A percentile compares a stretch with the other conserved stretches of the same genome.
Conservation (phyloP, 768 basidiomycete species). For the Lentinula boryana region DNA sequence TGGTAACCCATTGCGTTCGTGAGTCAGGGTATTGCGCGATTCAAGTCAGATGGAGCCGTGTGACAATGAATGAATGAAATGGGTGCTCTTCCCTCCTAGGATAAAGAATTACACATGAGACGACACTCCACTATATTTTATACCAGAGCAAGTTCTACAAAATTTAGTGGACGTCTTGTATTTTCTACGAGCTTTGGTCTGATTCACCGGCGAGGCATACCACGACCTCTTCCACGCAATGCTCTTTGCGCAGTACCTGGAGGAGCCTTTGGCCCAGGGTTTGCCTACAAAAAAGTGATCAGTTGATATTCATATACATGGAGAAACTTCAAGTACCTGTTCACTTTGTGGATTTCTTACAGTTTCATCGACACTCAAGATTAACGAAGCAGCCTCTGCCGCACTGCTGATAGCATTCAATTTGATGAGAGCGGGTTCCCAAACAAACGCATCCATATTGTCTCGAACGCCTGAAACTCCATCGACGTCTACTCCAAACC, state of each 20-base stretch:
- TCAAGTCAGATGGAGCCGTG: neutral
- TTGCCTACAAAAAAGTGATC: conserved; percentile 41
- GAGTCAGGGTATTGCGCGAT: conserved; percentile 3
- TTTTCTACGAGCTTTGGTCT: neutral
- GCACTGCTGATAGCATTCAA: conserved; percentile 94
- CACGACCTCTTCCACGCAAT: conserved; percentile 81
- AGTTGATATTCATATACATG: conserved; percentile 4
- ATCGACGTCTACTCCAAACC: conserved; percentile 95
- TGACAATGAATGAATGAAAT: neutral
- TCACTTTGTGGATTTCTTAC: conserved; percentile 94
- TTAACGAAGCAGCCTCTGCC: conserved; percentile 91
- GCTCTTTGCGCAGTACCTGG: conserved; percentile 89
- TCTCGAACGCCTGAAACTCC: conserved; percentile 83
- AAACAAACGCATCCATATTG: conserved; percentile 97
- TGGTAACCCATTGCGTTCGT: conserved; percentile 3
- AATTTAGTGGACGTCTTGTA: neutral
- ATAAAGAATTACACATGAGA: neutral
- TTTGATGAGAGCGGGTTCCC: conserved; percentile 97
- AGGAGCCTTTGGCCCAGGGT: conserved; percentile 83
- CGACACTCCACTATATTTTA: neutral
- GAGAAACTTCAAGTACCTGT: conserved; percentile 48
- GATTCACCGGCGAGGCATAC: conserved; percentile 63
- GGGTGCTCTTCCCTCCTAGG: neutral
- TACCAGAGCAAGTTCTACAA: neutral
- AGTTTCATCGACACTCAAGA: conserved; percentile 96